Evolutionary conservation across 2,329 filamentous ascomycete genomes (phyloP).

Genomic region (Fusarium neocosmosporiellum): DNA sequence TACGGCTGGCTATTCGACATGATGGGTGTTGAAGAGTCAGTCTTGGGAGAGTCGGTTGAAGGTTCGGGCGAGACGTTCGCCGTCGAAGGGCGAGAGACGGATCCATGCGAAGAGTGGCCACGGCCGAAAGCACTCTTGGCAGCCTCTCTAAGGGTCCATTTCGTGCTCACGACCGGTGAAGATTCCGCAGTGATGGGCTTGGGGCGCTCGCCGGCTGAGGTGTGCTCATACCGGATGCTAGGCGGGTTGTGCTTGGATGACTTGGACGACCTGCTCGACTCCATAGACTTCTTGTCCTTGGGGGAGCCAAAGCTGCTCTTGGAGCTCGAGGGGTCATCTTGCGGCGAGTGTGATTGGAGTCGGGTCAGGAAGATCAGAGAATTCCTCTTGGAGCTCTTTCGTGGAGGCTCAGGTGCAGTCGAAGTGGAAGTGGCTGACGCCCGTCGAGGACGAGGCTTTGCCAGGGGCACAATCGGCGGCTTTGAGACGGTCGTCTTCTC

Average conservation of each 20-base stretch:
- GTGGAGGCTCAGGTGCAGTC: constrained; percentile 32
- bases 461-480: constrained; percentile 11
- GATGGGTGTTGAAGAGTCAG: constrained; percentile 16
- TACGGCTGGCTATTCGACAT: not conserved
- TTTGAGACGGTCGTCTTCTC: constrained; percentile 26
- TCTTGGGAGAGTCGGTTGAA: constrained; percentile 10
- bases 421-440: constrained; percentile 21
- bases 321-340: constrained; percentile 25
- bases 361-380: constrained; percentile 29
- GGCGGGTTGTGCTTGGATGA: constrained; percentile 36
- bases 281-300: constrained; percentile 15
- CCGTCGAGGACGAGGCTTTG: constrained; percentile 16
- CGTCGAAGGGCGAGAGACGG: constrained; percentile 22
- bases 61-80: constrained; percentile 13
- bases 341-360: constrained; percentile 10
- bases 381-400: constrained; percentile 41
- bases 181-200: constrained; percentile 33
- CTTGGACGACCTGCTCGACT: constrained; percentile 12
- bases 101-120: constrained; percentile 28
- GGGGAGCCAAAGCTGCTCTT: constrained; percentile 9
- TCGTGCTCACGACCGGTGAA: constrained; percentile 34
- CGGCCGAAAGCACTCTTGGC: constrained; percentile 48
- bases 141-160: constrained; percentile 50
- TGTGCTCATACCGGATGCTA: constrained; percentile 46
- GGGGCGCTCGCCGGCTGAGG: constrained; percentile 35